These are phyloP conservation scores for Nidula niveotomentosa DNA, from an alignment of 1,284 basidiomycete species.

Conservation along the genomic window DNA sequence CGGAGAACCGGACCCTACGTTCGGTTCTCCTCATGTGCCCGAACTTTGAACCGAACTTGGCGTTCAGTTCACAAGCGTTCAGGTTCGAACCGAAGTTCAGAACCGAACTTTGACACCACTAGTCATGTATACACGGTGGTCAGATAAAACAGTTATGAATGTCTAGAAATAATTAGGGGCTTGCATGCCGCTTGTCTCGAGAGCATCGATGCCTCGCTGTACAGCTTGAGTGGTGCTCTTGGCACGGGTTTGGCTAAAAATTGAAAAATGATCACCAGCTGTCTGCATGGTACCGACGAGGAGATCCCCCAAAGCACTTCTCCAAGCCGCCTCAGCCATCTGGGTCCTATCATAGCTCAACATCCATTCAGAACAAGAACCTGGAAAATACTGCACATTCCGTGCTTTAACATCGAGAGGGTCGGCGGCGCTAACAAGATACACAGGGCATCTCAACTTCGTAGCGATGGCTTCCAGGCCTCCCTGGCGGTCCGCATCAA, in stretches of 20 bases:
- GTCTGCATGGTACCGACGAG: background rate
- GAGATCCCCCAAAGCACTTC: background rate
- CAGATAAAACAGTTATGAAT: no score
- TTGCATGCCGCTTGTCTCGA: no score
- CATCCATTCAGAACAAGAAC: slow-evolving; percentile 4
- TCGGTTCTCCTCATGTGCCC: no score
- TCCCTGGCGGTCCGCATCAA: background rate
- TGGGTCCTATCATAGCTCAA: background rate
- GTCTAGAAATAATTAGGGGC: no score
- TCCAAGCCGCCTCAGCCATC: slow-evolving; percentile 1
- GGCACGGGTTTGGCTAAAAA: background rate
- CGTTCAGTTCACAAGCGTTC: no score
- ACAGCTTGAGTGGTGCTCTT: no score
- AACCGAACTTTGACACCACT: no score
- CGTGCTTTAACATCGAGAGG: background rate
- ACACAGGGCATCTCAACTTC: background rate
- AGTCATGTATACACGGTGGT: no score
- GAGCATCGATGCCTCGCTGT: no score
- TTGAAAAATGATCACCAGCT: slow-evolving; percentile 2
- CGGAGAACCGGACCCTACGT: no score
- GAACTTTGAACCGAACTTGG: no score
- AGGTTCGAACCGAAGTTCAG: no score
- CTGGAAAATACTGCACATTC: background rate
- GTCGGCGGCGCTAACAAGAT: slow-evolving; percentile 1
- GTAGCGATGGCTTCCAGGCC: background rate